Percentiles rank a stretch among this genome's conserved stretches.
Conservation (phyloP, 306 rosid species). For the Crotalaria pallida region DNA sequence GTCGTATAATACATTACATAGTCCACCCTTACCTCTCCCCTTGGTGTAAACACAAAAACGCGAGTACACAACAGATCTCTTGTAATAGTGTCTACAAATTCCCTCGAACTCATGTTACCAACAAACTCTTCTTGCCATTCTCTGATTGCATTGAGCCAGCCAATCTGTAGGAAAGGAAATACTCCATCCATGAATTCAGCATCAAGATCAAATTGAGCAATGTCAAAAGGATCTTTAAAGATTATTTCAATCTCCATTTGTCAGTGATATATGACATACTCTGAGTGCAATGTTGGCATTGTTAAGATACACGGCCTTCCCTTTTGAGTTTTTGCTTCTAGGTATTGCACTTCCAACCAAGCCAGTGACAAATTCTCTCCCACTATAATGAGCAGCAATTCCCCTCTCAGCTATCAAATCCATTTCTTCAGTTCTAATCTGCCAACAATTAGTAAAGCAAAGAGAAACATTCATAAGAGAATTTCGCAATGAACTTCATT, state of each 20-base stretch:
- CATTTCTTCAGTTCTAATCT: slow-evolving; percentile 98
- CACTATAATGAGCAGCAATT: slow-evolving; percentile 95
- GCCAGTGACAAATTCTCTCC: slow-evolving; percentile 61
- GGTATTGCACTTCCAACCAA: slow-evolving; percentile 66
- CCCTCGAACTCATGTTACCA: slow-evolving; percentile 99
- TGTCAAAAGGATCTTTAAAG: slow-evolving; percentile 23
- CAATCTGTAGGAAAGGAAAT: slow-evolving; percentile 62
- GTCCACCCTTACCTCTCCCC: slow-evolving; percentile 79
- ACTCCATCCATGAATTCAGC: slow-evolving; percentile 34
- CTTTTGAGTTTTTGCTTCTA: slow-evolving; percentile 62
- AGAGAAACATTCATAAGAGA: slow-evolving; percentile 17
- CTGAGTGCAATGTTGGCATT: slow-evolving; percentile 97
- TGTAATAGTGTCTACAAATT: slow-evolving; percentile 88
- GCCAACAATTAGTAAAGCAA: slow-evolving; percentile 21
- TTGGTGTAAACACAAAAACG: slow-evolving; percentile 95
- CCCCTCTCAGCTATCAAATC: slow-evolving; percentile 98
- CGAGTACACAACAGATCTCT: slow-evolving; percentile 94
- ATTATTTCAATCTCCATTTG: slow-evolving; percentile 17
- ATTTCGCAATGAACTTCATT: background rate
- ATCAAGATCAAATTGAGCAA: slow-evolving; percentile 17
- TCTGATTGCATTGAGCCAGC: slow-evolving; percentile 99
- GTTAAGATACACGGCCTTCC: slow-evolving; percentile 81
- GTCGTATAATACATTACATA: background rate
- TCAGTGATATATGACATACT: slow-evolving; percentile 42
- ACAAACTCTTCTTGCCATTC: slow-evolving; percentile 99